These are phyloP conservation scores for Annulohypoxylon bovei DNA, from an alignment of 495 filamentous ascomycete genomes.

Conservation along the genomic window DNA sequence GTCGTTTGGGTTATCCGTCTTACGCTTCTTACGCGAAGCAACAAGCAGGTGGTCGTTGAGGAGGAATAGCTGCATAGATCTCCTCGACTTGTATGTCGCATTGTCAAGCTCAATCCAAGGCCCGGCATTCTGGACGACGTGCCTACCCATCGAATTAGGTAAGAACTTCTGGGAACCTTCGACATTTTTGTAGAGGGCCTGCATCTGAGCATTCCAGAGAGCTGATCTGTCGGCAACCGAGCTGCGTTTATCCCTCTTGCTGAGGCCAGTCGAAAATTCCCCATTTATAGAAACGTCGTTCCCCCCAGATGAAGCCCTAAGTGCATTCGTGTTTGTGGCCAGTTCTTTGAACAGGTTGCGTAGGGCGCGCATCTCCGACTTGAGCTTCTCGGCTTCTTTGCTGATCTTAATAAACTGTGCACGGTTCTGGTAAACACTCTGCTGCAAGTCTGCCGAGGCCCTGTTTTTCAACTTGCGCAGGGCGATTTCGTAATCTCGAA, in stretches of 20 bases:
- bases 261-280: conserved; percentile 60
- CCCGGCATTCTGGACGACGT: conserved; percentile 88
- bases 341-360: conserved; percentile 90
- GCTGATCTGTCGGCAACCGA: conserved; percentile 95
- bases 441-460: conserved; percentile 88
- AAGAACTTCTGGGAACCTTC: conserved; percentile 97
- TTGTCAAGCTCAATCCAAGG: conserved; percentile 97
- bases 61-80: conserved; percentile 87
- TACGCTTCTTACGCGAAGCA: conserved; percentile 89
- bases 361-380: conserved; percentile 92
- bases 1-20: conserved; percentile 73
- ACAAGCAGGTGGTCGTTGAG: conserved; percentile 95
- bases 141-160: conserved; percentile 87
- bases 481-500: conserved; percentile 79
- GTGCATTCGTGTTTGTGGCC: conserved; percentile 72
- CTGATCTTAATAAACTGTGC: conserved; percentile 99
- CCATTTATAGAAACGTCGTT: conserved; percentile 37
- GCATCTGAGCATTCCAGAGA: conserved; percentile 91
- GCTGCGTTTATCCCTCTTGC: conserved; percentile 75
- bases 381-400: conserved; percentile 97
- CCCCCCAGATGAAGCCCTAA: conserved; percentile 73
- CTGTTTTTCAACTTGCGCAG: conserved; percentile 82
- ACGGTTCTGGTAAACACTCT: conserved; percentile 97
- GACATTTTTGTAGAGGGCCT: conserved; percentile 89
- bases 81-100: conserved; percentile 90